Percentiles rank a stretch among this genome's conserved stretches.
phyloP scores from a whole-genome alignment of 2,329 filamentous ascomycete species.

The Cladobotryum mycophilum region DNA sequence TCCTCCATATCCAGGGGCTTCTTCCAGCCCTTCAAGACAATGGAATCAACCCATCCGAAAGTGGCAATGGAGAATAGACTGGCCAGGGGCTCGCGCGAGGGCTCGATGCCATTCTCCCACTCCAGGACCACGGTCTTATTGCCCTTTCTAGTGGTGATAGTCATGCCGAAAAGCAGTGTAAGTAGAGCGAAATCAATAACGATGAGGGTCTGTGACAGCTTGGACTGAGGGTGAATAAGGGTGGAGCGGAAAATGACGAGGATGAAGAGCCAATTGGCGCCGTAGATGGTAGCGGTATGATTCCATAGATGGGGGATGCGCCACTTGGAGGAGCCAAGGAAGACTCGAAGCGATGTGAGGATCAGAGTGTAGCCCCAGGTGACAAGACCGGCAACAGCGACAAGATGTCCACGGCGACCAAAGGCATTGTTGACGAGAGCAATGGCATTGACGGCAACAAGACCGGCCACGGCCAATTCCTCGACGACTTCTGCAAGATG shows the following conservation, averaged over 20 bases:
- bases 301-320: slow-evolving; percentile 76
- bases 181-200: slow-evolving; percentile 70
- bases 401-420: slow-evolving; percentile 50
- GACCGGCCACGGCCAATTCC: slow-evolving; percentile 63
- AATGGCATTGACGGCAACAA: slow-evolving; percentile 63
- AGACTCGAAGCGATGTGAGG: slow-evolving; percentile 67
- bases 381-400: slow-evolving; percentile 60
- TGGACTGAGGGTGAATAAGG: slow-evolving; percentile 68
- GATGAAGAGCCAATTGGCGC: slow-evolving; percentile 71
- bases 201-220: slow-evolving; percentile 55
- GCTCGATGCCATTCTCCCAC: slow-evolving; percentile 82
- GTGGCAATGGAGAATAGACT: slow-evolving; percentile 83
- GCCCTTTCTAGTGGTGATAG: slow-evolving; percentile 78
- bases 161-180: slow-evolving; percentile 67
- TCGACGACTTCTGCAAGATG: slow-evolving; percentile 65
- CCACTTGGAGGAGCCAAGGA: slow-evolving; percentile 58
- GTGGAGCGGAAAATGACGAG: slow-evolving; percentile 77
- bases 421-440: slow-evolving; percentile 57
- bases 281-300: slow-evolving; percentile 82
- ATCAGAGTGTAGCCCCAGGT: slow-evolving; percentile 77
- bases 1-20: slow-evolving; percentile 74
- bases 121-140: slow-evolving; percentile 85
- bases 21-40: slow-evolving; percentile 85
- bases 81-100: slow-evolving; percentile 78
- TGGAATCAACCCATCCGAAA: slow-evolving; percentile 84